phyloP scores from a whole-genome alignment of 345 rosid genomes.

The Citrus australasica region DNA sequence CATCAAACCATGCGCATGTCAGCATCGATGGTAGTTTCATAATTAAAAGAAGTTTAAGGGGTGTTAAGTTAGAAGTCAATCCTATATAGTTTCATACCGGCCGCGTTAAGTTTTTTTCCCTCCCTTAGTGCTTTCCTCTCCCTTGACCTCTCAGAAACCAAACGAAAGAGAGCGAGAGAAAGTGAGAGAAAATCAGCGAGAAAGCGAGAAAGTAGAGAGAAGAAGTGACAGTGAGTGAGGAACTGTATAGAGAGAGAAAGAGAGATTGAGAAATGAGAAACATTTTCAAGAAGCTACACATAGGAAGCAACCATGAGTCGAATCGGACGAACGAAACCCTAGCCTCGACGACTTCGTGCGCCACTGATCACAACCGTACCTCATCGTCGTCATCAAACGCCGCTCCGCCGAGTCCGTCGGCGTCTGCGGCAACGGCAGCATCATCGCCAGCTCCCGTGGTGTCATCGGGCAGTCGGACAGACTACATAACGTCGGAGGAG shows the following conservation, averaged over 20 bases:
- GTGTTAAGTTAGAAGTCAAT: not conserved
- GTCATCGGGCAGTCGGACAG: slow-evolving; percentile 28
- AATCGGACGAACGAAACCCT: slow-evolving; percentile 68
- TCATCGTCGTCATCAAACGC: slow-evolving; percentile 14
- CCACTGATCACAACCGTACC: slow-evolving; percentile 48
- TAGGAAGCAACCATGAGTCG: slow-evolving; percentile 66
- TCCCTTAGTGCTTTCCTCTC: not conserved
- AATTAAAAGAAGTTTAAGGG: not conserved
- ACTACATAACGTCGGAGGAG: slow-evolving; percentile 84
- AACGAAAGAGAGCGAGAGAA: slow-evolving; percentile 1
- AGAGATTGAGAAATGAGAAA: slow-evolving; percentile 54
- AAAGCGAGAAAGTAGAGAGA: not conserved
- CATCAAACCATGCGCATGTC: not conserved
- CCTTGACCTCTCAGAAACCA: not conserved
- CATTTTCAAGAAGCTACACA: slow-evolving; percentile 92
- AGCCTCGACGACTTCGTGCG: slow-evolving; percentile 26
- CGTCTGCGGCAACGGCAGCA: slow-evolving; percentile 25
- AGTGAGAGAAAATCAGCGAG: not conserved
- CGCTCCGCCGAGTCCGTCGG: slow-evolving; percentile 44
- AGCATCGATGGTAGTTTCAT: not conserved
- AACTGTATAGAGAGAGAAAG: not conserved
- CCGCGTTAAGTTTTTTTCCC: slow-evolving; percentile 1
- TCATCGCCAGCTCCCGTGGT: slow-evolving; percentile 27
- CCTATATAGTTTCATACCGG: not conserved
- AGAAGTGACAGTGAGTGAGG: slow-evolving; percentile 5